These are phyloP conservation scores for Taiozyma sp. DNA, from an alignment of 1,139 yeast genomes.

Conservation along the genomic window DNA sequence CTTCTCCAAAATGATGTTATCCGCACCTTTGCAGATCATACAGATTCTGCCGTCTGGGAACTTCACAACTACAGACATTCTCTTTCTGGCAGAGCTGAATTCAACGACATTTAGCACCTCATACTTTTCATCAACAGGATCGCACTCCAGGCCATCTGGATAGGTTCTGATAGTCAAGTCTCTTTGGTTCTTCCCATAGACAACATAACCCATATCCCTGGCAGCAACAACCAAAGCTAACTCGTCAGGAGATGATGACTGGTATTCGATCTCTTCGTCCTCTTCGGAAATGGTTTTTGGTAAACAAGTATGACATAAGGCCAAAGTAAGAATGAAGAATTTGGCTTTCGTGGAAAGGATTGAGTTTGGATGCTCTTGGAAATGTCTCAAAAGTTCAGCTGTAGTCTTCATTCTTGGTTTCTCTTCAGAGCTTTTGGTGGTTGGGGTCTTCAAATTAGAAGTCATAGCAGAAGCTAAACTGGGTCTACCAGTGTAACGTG, in stretches of 20 bases:
- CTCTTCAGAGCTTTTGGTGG: neutral
- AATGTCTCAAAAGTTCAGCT: conserved; percentile 56
- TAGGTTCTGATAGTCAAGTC: conserved; percentile 64
- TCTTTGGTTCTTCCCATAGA: conserved; percentile 59
- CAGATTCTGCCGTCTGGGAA: conserved; percentile 80
- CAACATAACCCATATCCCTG: conserved; percentile 84
- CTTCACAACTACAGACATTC: conserved; percentile 85
- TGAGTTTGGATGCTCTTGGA: conserved; percentile 68
- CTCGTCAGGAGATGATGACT: conserved; percentile 96
- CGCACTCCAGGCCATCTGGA: conserved; percentile 71
- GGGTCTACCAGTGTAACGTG: conserved; percentile 43
- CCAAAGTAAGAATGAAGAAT: conserved; percentile 74
- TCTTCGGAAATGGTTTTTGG: conserved; percentile 47
- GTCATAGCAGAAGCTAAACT: conserved; percentile 38
- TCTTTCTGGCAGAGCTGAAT: conserved; percentile 80
- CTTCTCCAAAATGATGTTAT: conserved; percentile 80
- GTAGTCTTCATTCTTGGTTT: conserved; percentile 41
- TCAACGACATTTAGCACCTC: conserved; percentile 77
- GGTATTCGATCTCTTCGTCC: conserved; percentile 61
- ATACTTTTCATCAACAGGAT: conserved; percentile 61
- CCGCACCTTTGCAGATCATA: conserved; percentile 92
- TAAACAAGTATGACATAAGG: conserved; percentile 85
- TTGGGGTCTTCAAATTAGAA: neutral
- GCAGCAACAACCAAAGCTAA: conserved; percentile 92
- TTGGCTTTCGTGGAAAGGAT: conserved; percentile 67